Evolutionary conservation across 2,329 filamentous ascomycete genomes (phyloP).

Genomic region (Aspergillus niger): DNA sequence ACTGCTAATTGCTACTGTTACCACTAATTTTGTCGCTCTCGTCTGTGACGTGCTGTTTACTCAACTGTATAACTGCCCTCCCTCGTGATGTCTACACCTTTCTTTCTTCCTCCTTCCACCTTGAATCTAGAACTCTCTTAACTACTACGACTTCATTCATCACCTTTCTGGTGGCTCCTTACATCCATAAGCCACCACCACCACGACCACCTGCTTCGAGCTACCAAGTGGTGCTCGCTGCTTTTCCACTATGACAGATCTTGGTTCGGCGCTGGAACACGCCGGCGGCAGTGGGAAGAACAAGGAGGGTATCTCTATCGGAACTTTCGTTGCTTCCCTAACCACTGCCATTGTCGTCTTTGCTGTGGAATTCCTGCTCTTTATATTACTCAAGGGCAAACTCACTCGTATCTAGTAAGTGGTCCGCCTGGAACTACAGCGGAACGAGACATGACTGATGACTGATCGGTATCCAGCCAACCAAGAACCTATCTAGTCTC

Average conservation of each 20-base stretch:
- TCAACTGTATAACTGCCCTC: not conserved
- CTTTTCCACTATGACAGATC: conserved; percentile 26
- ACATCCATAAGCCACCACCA: not conserved
- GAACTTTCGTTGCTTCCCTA: conserved; percentile 66
- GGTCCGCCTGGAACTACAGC: not conserved
- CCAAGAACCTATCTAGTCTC: conserved; percentile 84
- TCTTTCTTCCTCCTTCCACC: not conserved
- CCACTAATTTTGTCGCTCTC: not conserved
- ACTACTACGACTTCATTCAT: not conserved
- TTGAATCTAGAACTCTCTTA: not conserved
- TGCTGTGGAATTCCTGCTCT: conserved; percentile 65
- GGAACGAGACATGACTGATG: not conserved
- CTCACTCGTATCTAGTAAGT: conserved; percentile 80
- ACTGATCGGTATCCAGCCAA: conserved; percentile 55
- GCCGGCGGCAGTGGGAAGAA: conserved; percentile 39
- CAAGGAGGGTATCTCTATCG: conserved; percentile 40
- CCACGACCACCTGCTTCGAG: not conserved
- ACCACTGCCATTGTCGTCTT: conserved; percentile 65
- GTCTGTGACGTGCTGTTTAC: not conserved
- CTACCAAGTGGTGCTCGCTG: conserved; percentile 8
- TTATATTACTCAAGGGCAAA: conserved; percentile 75
- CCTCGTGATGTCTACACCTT: not conserved
- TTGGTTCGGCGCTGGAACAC: conserved; percentile 39
- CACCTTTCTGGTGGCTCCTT: not conserved
- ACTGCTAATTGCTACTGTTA: too few species aligned